Base-by-base conservation (phyloP, 768 basidiomycete genomes). In the Myochromella boudieri region DNA sequence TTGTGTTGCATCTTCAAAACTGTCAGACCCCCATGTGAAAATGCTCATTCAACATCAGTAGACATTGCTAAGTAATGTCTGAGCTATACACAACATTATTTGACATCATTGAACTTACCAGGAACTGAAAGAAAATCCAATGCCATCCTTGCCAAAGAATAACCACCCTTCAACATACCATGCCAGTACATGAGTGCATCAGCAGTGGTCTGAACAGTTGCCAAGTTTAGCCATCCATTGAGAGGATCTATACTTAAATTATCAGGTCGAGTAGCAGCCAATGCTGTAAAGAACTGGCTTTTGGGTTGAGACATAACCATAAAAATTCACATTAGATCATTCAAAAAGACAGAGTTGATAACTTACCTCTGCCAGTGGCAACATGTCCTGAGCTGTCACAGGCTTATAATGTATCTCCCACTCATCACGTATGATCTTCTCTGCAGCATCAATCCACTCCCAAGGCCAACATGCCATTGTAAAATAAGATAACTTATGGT, bases 401-500 rank as follows among this genome's bases (percentile, higher is more conserved):
- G 28, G 28, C 28, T 29, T 29, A 14, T 29, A 29, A 47, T 60
- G 61, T 25, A 49, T 36, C 14, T 42, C 12, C 51, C 54, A 67
- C 34, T 60, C 54, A 17, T 40, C 33, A 20, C 46, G 33, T 3
- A 57, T 46, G 6, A 67, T 15, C 4, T 37, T 21, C 29, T 54
- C 31, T 0, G 64, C 65, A 3, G 39, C 48, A 1, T 41, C n/a
- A 41, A 66, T 68, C 67, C 65, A 67, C 2, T 52, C 56, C 0
- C 37, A 26, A 14, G 42, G 39, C 65, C 65, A 65, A 2, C 41
- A 24, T 6, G 42, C 52, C 6, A 52, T 41, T 1, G 27, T 21
- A 40, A 67, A 66, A 33, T 69, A 66, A 1, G 40, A n/a, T 4
- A 43, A 46, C 48, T 64, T 66, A 46, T 61, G 51, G 0, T 36